phyloP scores from a whole-genome alignment of 371 early-diverging fungal species.

The Lichtheimia corymbifera region DNA sequence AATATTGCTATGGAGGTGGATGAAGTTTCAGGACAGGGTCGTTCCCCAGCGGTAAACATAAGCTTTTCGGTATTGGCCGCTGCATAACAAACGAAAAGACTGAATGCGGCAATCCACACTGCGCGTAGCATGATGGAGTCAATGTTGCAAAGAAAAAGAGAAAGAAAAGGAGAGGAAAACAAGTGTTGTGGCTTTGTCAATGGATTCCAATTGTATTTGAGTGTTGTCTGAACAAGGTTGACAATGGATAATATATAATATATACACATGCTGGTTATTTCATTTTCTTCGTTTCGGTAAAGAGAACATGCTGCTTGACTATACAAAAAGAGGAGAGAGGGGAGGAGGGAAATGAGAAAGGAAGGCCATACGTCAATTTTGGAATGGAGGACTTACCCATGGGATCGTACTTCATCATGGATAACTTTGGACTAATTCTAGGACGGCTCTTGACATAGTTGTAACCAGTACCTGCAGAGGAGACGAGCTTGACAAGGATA shows the following conservation, averaged over 20 bases:
- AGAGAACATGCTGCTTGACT: conserved; percentile 76
- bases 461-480: conserved; percentile 81
- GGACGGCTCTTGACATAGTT: conserved; percentile 80
- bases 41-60: conserved; percentile 21
- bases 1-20: neutral
- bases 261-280: conserved; percentile 24
- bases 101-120: neutral
- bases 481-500: conserved; percentile 77
- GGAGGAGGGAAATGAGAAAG: neutral
- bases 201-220: too few species aligned
- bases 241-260: too few species aligned
- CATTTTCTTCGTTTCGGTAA: conserved; percentile 78
- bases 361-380: neutral
- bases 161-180: neutral
- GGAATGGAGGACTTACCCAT: conserved; percentile 44
- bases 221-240: too few species aligned
- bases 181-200: too few species aligned
- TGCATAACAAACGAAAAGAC: conserved; percentile 6
- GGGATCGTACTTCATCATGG: conserved; percentile 86
- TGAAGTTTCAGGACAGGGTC: neutral
- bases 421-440: conserved; percentile 71
- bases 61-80: conserved; percentile 48
- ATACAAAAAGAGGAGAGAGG: conserved; percentile 10
- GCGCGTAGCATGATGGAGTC: too few species aligned
- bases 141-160: neutral